Evolutionary conservation across 2,329 filamentous ascomycete species (phyloP).

Genomic region (Aureobasidium sp.): DNA sequence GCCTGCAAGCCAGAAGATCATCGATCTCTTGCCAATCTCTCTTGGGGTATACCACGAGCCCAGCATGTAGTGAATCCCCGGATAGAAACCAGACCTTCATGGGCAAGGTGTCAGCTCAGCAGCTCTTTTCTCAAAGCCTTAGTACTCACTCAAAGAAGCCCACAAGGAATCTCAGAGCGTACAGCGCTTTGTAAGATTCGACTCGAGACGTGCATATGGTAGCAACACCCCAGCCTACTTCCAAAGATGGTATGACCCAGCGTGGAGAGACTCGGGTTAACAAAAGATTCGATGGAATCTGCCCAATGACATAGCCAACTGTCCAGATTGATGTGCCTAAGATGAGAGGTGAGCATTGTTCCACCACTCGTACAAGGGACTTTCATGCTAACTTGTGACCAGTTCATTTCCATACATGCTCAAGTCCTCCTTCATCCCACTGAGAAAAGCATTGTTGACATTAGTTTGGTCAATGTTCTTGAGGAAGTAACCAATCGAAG

Average conservation of each 20-base stretch:
- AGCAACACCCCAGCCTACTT: slow-evolving; percentile 33
- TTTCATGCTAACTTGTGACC: neutral
- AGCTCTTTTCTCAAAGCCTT: neutral
- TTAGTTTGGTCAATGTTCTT: slow-evolving; percentile 30
- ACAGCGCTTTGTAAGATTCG: slow-evolving; percentile 30
- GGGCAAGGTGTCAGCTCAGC: neutral
- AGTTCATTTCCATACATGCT: slow-evolving; percentile 32
- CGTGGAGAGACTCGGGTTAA: slow-evolving; percentile 26
- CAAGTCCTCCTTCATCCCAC: slow-evolving; percentile 35
- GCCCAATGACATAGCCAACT: slow-evolving; percentile 30
- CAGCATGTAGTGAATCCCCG: slow-evolving; percentile 51
- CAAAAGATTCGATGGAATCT: slow-evolving; percentile 30
- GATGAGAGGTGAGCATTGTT: slow-evolving; percentile 22
- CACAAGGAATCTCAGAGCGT: slow-evolving; percentile 31
- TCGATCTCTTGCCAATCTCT: slow-evolving; percentile 54
- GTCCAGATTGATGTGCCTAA: slow-evolving; percentile 9
- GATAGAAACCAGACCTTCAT: slow-evolving; percentile 42
- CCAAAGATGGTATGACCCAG: slow-evolving; percentile 31
- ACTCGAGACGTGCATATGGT: slow-evolving; percentile 33
- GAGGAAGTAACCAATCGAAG: slow-evolving; percentile 10
- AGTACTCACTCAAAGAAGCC: slow-evolving; percentile 41
- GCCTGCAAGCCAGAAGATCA: slow-evolving; percentile 53
- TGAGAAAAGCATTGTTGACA: slow-evolving; percentile 34
- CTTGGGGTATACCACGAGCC: slow-evolving; percentile 53
- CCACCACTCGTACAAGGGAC: too few species aligned